Base-by-base conservation (phyloP, 345 rosid species). In the Brassica juncea region DNA sequence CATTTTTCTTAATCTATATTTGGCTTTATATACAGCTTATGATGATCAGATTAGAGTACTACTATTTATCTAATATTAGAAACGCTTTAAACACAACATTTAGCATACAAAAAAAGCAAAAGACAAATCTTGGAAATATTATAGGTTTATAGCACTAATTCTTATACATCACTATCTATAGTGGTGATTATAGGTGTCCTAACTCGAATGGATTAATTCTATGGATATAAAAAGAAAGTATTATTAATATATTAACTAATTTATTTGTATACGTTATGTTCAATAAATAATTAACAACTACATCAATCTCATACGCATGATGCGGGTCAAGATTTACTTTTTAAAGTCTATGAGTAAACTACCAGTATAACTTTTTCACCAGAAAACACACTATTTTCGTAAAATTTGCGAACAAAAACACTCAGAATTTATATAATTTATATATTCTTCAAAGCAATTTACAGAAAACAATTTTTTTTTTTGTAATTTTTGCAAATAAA, bases 161-260 rank as follows among this genome's bases (percentile, higher is more conserved):
- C 9, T 16, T 65, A 66, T 47, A 72, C 68, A 77, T 71, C 76
- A 55, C 52, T 37, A 37, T 66, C 52, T 28, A 11, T 39, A 37
- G 37, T 72, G 52, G 72, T 71, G 68, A 63, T 78, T 34, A 57
- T 31, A 42, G 81, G 47, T 72, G 68, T 72, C 76, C 76, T 64
- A 71, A 64, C 66, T 25, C 27, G 66, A 11, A 77, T 62, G 54
- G 2, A 21, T 47, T 27, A 47, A 39, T 70, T 15, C 25, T n/a
- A 49, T 44, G 12, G 8, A 10, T 11, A 68, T n/a, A 3, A 6
- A 12, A 42, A 5, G 57, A 21, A 35, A 12, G 1, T 28, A n/a
- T 14, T n/a, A 3, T 30, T 25, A 23, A 52, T 62, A 14, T 35
- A 12, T 31, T 31, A 12, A 66, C 34, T 16, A 34, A 65, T 21